phyloP scores from a whole-genome alignment of 805 yeast genomes.

The Ogataea kodamae region DNA sequence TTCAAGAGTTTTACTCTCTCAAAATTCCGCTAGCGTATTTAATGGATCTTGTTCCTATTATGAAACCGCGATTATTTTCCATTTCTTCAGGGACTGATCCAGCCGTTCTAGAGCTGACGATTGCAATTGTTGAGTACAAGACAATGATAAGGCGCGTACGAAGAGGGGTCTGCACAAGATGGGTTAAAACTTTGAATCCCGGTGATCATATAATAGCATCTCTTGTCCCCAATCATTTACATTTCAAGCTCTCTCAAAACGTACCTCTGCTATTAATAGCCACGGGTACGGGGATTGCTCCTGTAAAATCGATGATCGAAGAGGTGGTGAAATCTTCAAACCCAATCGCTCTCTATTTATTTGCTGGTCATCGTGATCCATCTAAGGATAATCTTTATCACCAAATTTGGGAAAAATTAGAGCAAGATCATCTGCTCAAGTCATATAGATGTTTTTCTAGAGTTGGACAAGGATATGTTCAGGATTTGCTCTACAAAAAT shows the following conservation, averaged over 20 bases:
- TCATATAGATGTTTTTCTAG: constrained; percentile 49
- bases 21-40: constrained; percentile 71
- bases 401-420: constrained; percentile 45
- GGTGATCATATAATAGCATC: constrained; percentile 54
- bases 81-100: constrained; percentile 62
- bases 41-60: constrained; percentile 71
- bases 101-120: constrained; percentile 55
- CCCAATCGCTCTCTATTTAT: constrained; percentile 45
- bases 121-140: constrained; percentile 83
- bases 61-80: constrained; percentile 81
- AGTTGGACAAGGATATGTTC: constrained; percentile 66
- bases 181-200: constrained; percentile 50
- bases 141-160: constrained; percentile 76
- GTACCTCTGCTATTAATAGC: constrained; percentile 68
- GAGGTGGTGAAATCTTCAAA: constrained; percentile 22
- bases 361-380: constrained; percentile 70
- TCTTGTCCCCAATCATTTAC: constrained; percentile 44
- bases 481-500: constrained; percentile 59
- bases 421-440: constrained; percentile 34
- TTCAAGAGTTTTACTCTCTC: constrained; percentile 76
- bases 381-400: constrained; percentile 68
- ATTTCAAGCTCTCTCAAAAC: constrained; percentile 22
- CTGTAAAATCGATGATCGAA: constrained; percentile 71
- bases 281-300: constrained; percentile 98
- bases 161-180: constrained; percentile 77